Evolutionary conservation across 805 yeast genomes (phyloP).

Genomic region (Saccharomycopsis fibuligera): DNA sequence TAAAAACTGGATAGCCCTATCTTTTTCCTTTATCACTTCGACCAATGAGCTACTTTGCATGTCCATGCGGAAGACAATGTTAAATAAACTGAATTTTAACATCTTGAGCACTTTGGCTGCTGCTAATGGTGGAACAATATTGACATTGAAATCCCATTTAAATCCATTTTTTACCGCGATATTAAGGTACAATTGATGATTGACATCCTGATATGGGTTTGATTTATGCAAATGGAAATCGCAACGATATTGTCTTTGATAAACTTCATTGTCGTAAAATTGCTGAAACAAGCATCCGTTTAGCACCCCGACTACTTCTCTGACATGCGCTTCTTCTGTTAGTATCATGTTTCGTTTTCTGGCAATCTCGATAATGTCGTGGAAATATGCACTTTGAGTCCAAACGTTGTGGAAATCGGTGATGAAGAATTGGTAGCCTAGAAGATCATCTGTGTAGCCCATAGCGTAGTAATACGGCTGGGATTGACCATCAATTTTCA

Average conservation of each 20-base stretch:
- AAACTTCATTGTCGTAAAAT: not conserved
- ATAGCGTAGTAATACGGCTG: conserved; percentile 15
- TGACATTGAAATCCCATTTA: conserved; percentile 18
- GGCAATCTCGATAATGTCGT: conserved; percentile 4
- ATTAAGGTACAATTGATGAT: conserved; percentile 2
- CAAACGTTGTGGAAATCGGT: conserved; percentile 19
- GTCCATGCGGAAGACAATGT: conserved; percentile 8
- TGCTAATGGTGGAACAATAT: not conserved
- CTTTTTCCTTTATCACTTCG: conserved; percentile 12
- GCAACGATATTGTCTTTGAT: conserved; percentile 1
- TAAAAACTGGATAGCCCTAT: conserved; percentile 10
- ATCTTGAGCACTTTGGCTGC: conserved; percentile 21
- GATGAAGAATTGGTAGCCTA: conserved; percentile 12
- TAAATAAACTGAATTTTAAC: conserved; percentile 13
- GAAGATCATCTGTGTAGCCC: conserved; percentile 6
- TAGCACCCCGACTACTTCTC: conserved; percentile 10
- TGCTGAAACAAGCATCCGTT: conserved; percentile 16
- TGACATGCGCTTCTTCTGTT: conserved; percentile 2
- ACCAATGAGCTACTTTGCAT: conserved; percentile 2
- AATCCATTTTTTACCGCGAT: conserved; percentile 3
- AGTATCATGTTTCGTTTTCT: not conserved
- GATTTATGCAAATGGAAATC: conserved; percentile 4
- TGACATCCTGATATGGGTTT: conserved; percentile 3
- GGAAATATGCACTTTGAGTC: conserved; percentile 5
- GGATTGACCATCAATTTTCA: not conserved